Evolutionary conservation across 1,139 yeast species (phyloP).

Genomic region (Yamadazyma triangularis): DNA sequence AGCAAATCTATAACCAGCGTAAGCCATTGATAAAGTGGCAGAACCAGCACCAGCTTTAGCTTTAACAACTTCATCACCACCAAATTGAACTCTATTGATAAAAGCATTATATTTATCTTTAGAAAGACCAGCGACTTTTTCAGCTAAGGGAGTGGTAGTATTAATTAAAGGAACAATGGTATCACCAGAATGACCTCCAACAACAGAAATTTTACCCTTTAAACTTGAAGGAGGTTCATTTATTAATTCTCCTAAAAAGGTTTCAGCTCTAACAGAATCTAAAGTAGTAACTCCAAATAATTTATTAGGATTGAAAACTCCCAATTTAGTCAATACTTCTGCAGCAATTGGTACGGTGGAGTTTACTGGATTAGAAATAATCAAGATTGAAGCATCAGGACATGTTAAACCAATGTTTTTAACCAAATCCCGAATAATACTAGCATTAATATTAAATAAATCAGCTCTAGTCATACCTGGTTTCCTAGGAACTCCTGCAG

Average conservation of each 20-base stretch:
- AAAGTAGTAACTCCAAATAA: conserved; percentile 72
- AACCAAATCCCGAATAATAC: conserved; percentile 58
- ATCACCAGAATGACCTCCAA: conserved; percentile 78
- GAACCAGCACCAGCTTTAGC: conserved; percentile 77
- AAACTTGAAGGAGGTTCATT: conserved; percentile 32
- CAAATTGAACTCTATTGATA: conserved; percentile 63
- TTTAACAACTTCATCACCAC: conserved; percentile 77
- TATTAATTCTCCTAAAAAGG: conserved; percentile 49
- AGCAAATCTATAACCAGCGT: conserved; percentile 68
- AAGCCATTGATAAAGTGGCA: conserved; percentile 76
- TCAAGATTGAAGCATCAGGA: conserved; percentile 61
- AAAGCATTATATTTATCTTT: conserved; percentile 37
- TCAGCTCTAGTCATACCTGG: conserved; percentile 82
- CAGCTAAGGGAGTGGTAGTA: conserved; percentile 20
- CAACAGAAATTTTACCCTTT: conserved; percentile 51
- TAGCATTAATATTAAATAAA: conserved; percentile 69
- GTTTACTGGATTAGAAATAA: conserved; percentile 73
- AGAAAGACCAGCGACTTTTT: conserved; percentile 25
- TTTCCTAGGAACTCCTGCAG: conserved; percentile 82
- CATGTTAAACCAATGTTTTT: conserved; percentile 53
- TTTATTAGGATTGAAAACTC: conserved; percentile 59
- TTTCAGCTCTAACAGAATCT: conserved; percentile 67
- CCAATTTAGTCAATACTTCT: conserved; percentile 57
- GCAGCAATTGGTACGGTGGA: conserved; percentile 75
- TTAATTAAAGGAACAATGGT: conserved; percentile 61